Evolutionary conservation across 2,329 filamentous ascomycete genomes (phyloP).

Genomic region (Sclerotinia subarctica): DNA sequence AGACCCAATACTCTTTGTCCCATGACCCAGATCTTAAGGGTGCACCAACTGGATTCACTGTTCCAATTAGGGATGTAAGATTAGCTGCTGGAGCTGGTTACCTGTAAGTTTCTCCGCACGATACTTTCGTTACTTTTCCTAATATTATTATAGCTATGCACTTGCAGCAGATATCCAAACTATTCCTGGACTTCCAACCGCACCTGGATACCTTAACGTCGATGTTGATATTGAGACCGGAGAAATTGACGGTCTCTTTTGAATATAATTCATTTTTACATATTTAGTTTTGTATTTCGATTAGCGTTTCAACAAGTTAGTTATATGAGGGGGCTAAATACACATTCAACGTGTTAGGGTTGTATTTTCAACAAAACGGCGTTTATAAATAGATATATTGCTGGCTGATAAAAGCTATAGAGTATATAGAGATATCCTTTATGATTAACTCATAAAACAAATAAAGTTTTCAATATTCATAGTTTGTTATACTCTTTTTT

Average conservation of each 20-base stretch:
- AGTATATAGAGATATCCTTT: conserved; percentile 14
- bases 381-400: conserved; percentile 16
- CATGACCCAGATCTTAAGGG: conserved; percentile 94
- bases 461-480: conserved; percentile 1
- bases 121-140: conserved; percentile 33
- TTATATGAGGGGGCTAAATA: background rate
- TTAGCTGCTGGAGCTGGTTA: conserved; percentile 94
- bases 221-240: conserved; percentile 81
- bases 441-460: conserved; percentile 21
- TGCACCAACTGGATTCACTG: conserved; percentile 87
- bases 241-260: conserved; percentile 87
- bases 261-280: conserved; percentile 37
- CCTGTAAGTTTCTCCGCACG: conserved; percentile 54
- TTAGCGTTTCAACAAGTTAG: conserved; percentile 21
- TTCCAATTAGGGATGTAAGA: conserved; percentile 90
- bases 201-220: conserved; percentile 92
- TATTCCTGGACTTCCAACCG: conserved; percentile 91
- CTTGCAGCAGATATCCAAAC: conserved; percentile 97
- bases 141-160: conserved; percentile 62
- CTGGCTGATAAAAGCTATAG: background rate
- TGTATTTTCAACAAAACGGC: conserved; percentile 22
- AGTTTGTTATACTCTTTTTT: background rate
- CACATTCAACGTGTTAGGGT: conserved; percentile 22
- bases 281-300: conserved; percentile 8
- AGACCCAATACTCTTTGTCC: conserved; percentile 96